A percentile compares a stretch with the other conserved stretches of the same genome.
Conservation (phyloP, 176 grass and related monocot genomes). For the Echinochloa phyllopogon region DNA sequence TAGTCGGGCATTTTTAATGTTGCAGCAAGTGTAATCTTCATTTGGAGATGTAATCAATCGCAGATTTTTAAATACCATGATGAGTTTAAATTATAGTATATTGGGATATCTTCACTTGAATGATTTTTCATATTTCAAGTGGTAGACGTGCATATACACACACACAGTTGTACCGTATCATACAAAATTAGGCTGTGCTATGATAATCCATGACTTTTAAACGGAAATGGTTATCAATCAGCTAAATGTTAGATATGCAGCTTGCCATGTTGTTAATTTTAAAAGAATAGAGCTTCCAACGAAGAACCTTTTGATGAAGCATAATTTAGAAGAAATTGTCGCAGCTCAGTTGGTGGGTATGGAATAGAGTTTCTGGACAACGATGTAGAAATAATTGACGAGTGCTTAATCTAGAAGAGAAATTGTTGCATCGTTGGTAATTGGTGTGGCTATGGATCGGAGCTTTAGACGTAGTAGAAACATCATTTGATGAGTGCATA, state of each 20-base stretch:
- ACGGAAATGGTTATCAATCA: background rate
- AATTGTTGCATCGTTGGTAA: no score
- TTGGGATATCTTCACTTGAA: background rate
- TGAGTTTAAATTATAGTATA: background rate
- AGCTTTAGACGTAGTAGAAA: no score
- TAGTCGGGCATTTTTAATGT: background rate
- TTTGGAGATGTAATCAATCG: background rate
- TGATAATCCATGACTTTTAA: background rate
- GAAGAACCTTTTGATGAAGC: no score
- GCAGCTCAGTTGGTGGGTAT: background rate
- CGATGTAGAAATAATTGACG: no score
- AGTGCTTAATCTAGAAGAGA: no score
- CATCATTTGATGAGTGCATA: no score
- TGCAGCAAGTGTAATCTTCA: background rate
- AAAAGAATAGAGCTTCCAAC: background rate
- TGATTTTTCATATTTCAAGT: background rate
- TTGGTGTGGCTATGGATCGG: no score
- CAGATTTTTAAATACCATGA: background rate
- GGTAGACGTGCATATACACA: background rate
- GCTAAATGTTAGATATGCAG: background rate
- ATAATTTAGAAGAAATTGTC: background rate
- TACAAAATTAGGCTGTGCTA: background rate
- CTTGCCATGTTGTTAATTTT: background rate
- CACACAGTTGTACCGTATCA: background rate
- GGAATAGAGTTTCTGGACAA: no score